A percentile compares a stretch with the other conserved stretches of the same genome.
Evolutionary conservation across 78 protist species (phyloP).

Genomic region (Dictyostelium citrinum): DNA sequence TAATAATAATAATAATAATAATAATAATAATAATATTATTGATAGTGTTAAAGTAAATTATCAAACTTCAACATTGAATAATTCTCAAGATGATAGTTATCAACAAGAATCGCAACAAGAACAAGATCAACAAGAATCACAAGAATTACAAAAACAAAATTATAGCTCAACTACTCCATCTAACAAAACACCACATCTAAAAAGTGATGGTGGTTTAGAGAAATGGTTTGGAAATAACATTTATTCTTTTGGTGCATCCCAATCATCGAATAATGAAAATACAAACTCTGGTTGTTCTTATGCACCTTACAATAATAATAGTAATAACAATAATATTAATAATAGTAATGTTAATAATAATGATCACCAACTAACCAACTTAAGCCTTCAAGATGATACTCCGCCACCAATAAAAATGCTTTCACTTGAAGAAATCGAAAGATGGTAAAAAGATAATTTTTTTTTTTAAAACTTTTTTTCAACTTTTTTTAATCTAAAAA

Average conservation of each 20-base stretch:
- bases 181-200: neutral
- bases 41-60: neutral
- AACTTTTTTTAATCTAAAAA: neutral
- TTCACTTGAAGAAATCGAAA: slow-evolving; percentile 22
- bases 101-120: neutral
- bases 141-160: neutral
- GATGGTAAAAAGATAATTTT: neutral
- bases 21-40: neutral
- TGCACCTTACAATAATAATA: neutral
- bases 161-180: neutral
- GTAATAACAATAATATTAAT: no score
- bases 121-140: neutral
- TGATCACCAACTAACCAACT: neutral
- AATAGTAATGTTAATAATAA: no score
- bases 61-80: neutral
- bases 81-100: neutral
- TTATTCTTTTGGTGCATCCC: neutral
- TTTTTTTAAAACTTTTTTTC: neutral
- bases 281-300: neutral
- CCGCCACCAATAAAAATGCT: slow-evolving; percentile 20
- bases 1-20: neutral
- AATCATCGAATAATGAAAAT: neutral
- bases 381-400: neutral
- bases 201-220: slow-evolving; percentile 7
- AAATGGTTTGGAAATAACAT: slow-evolving; percentile 32